Percentiles rank a stretch among this genome's conserved stretches.
phyloP scores from a whole-genome alignment of 306 rosid species.

The Malus orientalis region DNA sequence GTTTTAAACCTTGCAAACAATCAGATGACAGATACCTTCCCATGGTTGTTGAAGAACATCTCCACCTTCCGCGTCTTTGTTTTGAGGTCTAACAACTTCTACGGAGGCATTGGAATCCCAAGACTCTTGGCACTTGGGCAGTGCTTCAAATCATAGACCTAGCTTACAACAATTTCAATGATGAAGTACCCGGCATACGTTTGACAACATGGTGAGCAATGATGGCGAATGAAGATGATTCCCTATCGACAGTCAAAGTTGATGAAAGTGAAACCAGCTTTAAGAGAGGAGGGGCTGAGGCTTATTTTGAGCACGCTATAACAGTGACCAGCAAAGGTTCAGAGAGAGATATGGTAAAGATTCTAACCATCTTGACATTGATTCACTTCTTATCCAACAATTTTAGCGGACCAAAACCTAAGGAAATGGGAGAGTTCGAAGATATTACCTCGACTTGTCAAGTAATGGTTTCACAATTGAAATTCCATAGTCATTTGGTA shows the following conservation, averaged over 20 bases:
- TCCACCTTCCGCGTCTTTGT: constrained; percentile 19
- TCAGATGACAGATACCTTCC: background rate
- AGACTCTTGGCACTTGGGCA: background rate
- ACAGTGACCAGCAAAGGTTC: background rate
- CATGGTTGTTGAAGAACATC: constrained; percentile 2
- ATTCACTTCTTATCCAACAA: too few species aligned
- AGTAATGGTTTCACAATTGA: background rate
- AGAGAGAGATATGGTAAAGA: background rate
- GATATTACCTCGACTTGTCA: constrained; percentile 6
- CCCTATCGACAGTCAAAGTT: background rate
- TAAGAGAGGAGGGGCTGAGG: too few species aligned
- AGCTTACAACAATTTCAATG: background rate
- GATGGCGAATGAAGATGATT: background rate
- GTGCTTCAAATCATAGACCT: constrained; percentile 14
- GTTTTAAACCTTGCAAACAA: constrained; percentile 25
- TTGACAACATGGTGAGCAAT: constrained; percentile 2
- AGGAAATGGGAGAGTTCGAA: background rate
- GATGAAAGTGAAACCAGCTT: background rate
- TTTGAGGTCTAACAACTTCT: constrained; percentile 9
- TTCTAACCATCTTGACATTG: background rate
- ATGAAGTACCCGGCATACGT: background rate
- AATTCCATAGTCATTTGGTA: too few species aligned
- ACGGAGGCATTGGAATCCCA: background rate
- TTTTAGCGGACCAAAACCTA: background rate
- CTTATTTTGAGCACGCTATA: background rate